These are phyloP conservation scores for Globisporangium solare DNA, from an alignment of 352 stramenopile genomes.

Conservation along the genomic window DNA sequence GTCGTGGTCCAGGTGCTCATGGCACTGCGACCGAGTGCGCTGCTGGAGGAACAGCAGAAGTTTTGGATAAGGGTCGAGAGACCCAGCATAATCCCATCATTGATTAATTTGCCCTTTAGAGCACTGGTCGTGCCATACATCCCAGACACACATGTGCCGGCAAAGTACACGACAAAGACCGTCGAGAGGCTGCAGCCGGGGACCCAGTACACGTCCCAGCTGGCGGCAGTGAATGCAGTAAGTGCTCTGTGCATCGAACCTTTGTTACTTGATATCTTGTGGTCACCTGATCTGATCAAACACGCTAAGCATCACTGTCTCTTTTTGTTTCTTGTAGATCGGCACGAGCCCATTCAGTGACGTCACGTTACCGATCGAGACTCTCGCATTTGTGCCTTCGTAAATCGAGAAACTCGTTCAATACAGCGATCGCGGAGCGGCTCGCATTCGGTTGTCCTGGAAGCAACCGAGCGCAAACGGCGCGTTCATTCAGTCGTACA, in stretches of 20 bases:
- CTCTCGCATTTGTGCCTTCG: constrained; percentile 56
- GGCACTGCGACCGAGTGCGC: too few relatives aligned
- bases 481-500: constrained; percentile 43
- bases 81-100: too few relatives aligned
- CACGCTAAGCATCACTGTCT: neutral
- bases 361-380: constrained; percentile 38
- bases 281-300: neutral
- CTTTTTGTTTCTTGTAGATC: constrained; percentile 27
- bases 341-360: constrained; percentile 43
- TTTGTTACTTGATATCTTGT: neutral
- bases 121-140: too few relatives aligned
- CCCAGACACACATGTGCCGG: too few relatives aligned
- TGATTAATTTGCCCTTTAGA: too few relatives aligned
- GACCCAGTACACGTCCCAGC: constrained; percentile 40
- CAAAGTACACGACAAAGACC: constrained; percentile 36
- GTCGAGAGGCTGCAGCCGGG: constrained; percentile 50
- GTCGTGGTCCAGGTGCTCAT: too few relatives aligned
- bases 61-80: too few relatives aligned
- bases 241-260: neutral
- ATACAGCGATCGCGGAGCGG: constrained; percentile 26
- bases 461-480: constrained; percentile 49
- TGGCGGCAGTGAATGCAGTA: constrained; percentile 56
- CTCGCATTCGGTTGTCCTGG: constrained; percentile 47
- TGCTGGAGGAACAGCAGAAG: too few relatives aligned
- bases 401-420: constrained; percentile 37